Conservation (phyloP, 306 rosid species). For the Pyrus pyrifolia region DNA sequence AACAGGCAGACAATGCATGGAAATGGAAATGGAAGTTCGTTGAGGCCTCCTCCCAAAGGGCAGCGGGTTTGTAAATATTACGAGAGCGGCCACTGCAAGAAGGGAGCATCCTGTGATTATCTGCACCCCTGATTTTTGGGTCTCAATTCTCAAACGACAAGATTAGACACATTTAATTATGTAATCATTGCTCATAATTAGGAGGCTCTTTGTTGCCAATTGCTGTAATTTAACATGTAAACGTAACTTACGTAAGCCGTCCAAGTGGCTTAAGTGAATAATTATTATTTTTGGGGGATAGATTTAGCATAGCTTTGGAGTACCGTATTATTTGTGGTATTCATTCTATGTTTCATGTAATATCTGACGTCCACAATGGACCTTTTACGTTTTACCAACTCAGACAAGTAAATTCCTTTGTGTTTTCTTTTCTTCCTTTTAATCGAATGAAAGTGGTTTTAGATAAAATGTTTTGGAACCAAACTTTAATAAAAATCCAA, state of each 20-base stretch:
- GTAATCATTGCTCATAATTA: conserved; percentile 42
- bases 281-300: conserved; percentile 19
- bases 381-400: neutral
- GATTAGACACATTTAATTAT: conserved; percentile 39
- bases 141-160: conserved; percentile 15
- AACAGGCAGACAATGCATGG: conserved; percentile 48
- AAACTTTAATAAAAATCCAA: no score
- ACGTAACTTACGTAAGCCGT: conserved; percentile 26
- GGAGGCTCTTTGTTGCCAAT: conserved; percentile 40
- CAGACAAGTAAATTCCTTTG: neutral
- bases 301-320: conserved; percentile 5
- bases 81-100: conserved; percentile 71
- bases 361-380: conserved; percentile 1
- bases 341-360: neutral
- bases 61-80: conserved; percentile 84
- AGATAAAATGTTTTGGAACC: no score
- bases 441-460: no score
- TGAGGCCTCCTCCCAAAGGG: conserved; percentile 57
- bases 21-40: conserved; percentile 48
- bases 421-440: neutral
- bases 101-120: conserved; percentile 66
- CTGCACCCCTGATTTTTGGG: conserved; percentile 69
- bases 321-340: neutral
- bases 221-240: conserved; percentile 58
- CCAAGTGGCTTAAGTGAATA: conserved; percentile 40